A percentile compares a stretch with the other conserved stretches of the same genome.
Conservation (phyloP, 192 early-diverging fungal species). For the Umbelopsis vinacea region DNA sequence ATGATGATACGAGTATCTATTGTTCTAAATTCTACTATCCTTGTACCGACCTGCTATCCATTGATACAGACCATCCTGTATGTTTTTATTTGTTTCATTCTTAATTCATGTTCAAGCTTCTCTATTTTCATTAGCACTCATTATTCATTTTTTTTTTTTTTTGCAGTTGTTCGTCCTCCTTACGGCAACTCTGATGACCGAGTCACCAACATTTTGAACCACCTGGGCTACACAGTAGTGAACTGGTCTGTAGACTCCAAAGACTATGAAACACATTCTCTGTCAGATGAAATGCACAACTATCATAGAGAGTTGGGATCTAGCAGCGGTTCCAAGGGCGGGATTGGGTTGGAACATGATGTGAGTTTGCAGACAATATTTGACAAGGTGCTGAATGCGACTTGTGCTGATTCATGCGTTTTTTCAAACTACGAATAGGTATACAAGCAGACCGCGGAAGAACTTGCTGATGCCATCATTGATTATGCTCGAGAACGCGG, state of each 20-base stretch:
- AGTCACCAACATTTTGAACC: slow-evolving; percentile 22
- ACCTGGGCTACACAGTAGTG: slow-evolving; percentile 22
- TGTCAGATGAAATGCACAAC: background rate
- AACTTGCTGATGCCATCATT: slow-evolving; percentile 19
- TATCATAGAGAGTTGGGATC: background rate
- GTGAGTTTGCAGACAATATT: background rate
- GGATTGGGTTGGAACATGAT: slow-evolving; percentile 21
- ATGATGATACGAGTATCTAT: background rate
- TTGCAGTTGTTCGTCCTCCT: slow-evolving; percentile 43
- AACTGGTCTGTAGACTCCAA: slow-evolving; percentile 20
- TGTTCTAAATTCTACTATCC: background rate
- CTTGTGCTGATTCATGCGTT: background rate
- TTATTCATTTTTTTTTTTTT: background rate
- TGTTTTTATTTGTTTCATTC: background rate
- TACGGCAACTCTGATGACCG: slow-evolving; percentile 39
- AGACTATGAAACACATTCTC: slow-evolving; percentile 3
- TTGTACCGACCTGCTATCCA: background rate
- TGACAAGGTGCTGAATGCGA: too few species aligned
- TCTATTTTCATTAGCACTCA: background rate
- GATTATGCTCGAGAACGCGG: slow-evolving; percentile 23
- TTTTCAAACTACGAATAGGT: background rate
- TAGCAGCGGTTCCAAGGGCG: background rate
- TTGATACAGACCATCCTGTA: slow-evolving; percentile 36
- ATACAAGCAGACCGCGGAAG: slow-evolving; percentile 25
- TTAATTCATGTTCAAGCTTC: background rate